These are phyloP conservation scores for Sugiyamaella castrensis DNA, from an alignment of 1,139 yeast species.

Conservation along the genomic window DNA sequence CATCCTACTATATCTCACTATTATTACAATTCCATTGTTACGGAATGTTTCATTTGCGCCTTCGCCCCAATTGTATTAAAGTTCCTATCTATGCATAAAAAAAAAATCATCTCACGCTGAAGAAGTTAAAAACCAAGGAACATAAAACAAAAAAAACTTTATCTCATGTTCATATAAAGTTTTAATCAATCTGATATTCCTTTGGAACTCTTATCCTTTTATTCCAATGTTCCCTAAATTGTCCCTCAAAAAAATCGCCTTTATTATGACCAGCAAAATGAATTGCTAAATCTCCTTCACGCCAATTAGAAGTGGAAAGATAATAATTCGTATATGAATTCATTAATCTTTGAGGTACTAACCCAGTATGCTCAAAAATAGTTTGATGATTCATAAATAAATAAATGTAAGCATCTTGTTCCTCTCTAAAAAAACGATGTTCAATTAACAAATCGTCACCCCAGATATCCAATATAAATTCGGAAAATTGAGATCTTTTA, in stretches of 20 bases:
- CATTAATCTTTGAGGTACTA: conserved; percentile 37
- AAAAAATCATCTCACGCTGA: too few relatives aligned
- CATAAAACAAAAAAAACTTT: too few relatives aligned
- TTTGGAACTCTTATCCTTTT: conserved; percentile 16
- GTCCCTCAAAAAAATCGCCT: conserved; percentile 8
- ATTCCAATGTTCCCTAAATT: conserved; percentile 5
- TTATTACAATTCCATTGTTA: too few relatives aligned
- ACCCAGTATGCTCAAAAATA: conserved; percentile 32
- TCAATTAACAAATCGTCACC: conserved; percentile 18
- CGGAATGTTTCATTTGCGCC: too few relatives aligned
- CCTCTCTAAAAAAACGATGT: conserved; percentile 21
- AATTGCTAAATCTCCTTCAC: conserved; percentile 30
- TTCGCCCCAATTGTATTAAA: too few relatives aligned
- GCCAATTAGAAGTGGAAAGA: conserved; percentile 24
- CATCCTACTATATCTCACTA: too few relatives aligned
- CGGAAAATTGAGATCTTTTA: conserved; percentile 28
- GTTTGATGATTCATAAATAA: conserved; percentile 26
- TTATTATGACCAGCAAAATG: conserved; percentile 31
- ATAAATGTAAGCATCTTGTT: conserved; percentile 29
- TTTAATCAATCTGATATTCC: conserved; percentile 13
- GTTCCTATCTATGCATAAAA: too few relatives aligned
- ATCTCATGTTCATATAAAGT: too few relatives aligned
- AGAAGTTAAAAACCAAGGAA: too few relatives aligned
- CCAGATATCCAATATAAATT: conserved; percentile 26
- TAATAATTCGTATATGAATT: conserved; percentile 31